Evolutionary conservation across 1,139 yeast genomes (phyloP), one percentile per base, ranked within the genome.

Genomic region (Taphrina deformans): DNA sequence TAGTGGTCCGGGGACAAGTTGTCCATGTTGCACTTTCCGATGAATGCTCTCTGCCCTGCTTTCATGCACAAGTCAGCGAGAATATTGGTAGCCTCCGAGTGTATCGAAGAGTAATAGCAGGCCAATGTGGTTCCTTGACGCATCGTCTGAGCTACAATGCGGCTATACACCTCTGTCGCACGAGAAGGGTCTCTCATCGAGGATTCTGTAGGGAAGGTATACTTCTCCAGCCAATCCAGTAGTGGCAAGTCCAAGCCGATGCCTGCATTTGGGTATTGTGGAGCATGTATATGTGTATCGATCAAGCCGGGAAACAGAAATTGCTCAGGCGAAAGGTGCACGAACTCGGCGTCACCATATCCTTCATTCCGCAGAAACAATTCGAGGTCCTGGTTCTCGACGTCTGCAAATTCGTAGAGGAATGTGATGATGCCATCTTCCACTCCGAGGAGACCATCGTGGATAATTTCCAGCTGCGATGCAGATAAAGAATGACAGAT

Each of bases 231-330:
- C 99, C 99, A 93, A 69, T 92, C 96, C 65, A 93, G 79, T 62
- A 93, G 79, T 0, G 96, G 95, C 1, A 89, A 79, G 68, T 87
- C 89, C 55, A 96, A 91, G 68, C 96, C 95, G 46, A 93, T 84
- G 0, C 98, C 98, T 59, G 84, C 81, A 75, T 93, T 93, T n/a
- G 98, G 97, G 74, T 85, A 93, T 76, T 93, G 99, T 3, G 98
- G 88, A 0, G 98, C 97, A 75, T 93, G 99, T 68, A 91, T 90
- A 74, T 93, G 99, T 1, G 98, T 91, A 73, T 93, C 99, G 14
- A 93, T 79, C 71, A 93, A 91, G 0, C 99, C 99, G 0, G 99
- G 99, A 72, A 89, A 84, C 71, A 87, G 23, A 29, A 63, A 62
- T 21, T 66, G 67, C 3, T 50, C 55, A 12, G 46, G n/a, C 14